Evolutionary conservation across 2,329 filamentous ascomycete genomes (phyloP), one percentile per base, ranked within the genome.

Genomic region (Aspergillus niger): DNA sequence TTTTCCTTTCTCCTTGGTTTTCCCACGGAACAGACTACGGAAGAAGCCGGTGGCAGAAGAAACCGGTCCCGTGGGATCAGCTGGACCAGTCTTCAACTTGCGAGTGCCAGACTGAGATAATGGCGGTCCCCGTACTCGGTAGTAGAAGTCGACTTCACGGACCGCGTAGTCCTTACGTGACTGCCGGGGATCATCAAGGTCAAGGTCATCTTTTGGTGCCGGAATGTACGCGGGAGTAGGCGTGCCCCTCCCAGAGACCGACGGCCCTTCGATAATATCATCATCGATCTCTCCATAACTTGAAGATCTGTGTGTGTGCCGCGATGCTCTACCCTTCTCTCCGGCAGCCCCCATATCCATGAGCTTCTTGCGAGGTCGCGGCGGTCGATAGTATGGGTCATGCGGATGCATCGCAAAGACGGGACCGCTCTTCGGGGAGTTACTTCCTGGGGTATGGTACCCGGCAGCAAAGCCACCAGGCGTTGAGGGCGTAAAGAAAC

Each of bases 91-190:
- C 70, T 95, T 94, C 54, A 97, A 82, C 72, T 91, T 94, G 53
- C 95, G 85, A 20, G 91, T 92, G 0, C 90, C 90, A 3, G 87
- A 87, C 62, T 92, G 91, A 1, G 92, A 93, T 11, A 98, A 80
- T 1, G 94, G 92, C 20, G 92, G 91, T 0, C 95, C 95, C 36
- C 95, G 87, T 17, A 96, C 90, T 8, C 92, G 91, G 70, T 99
- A 98, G 77, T 98, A 98, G 70, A 97, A 97, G 74, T 99, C 95
- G 0, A 96, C 92, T 76, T 99, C 95, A 58, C 95, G 89, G 0
- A 94, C 95, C 2, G 93, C 89, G 72, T 98, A 98, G 72, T 99
- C 94, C 1, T 90, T 89, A 50, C 87, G 83, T 86, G 88, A 59
- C 77, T 80, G 65, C 67, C 74, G 64, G 64, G 76, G 74, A 54